Base-by-base conservation (phyloP, 2,329 filamentous ascomycete species). In the Verticillium tricorpus region DNA sequence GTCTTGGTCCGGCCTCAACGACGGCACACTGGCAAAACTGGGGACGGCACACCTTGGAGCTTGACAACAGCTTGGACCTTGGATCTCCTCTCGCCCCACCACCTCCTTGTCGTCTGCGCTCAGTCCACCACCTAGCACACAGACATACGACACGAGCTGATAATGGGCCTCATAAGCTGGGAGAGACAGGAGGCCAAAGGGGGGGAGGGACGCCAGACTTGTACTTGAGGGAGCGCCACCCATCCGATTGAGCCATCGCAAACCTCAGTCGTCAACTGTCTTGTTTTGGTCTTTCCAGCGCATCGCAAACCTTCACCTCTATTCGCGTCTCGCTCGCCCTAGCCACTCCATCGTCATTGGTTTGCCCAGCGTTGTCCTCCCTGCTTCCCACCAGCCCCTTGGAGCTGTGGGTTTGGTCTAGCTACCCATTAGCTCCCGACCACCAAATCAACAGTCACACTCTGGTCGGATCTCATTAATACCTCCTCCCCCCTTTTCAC, bases 121-220 rank as follows among this genome's bases (percentile, higher is more conserved):
- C 45, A 50, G 45, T 50, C 45, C 45, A 50, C 45, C 45, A 50
- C 45, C 45, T 50, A 50, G 22, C 45, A 50, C 45, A 58, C 56
- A 31, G 56, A 58, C 34, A 37, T 37, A 40, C 56, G 56, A 37
- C 56, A 58, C 34, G 32, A 39, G 56, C 56, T 35, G 34, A 58
- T 39, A 58, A 58, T 39, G 56, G 56, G 56, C 34, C 37, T 58
- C 56, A 58, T 58, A 37, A 58, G 56, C 28, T 58, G 56, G 35
- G 40, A 37, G 56, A 58, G 32, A 40, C 56, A 25, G 22, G 56
- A 58, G 34, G 11, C n/a, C 22, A 19, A 50, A n/a, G 40, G 45
- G 45, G 40, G 9, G n/a, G 19, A 19, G 19, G 45, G n/a, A 25
- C 19, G 19, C n/a, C n/a, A 50, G 45, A 50, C 45, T 50, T 22